Conservation (phyloP, 108 stramenopile species). For the Cyclotella cryptica region DNA sequence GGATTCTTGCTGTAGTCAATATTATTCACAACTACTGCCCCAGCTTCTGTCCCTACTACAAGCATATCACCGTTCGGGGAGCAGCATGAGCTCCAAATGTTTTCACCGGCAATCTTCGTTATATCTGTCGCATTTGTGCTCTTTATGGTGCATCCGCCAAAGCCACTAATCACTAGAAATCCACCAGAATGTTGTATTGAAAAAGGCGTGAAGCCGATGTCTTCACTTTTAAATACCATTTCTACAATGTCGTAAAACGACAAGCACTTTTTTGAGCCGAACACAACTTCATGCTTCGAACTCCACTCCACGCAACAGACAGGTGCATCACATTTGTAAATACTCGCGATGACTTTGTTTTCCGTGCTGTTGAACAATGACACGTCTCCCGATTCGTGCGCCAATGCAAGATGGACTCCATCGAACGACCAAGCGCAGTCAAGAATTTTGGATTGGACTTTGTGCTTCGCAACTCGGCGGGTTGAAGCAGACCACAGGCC, state of each 20-base stretch:
- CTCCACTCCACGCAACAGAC: constrained; percentile 45
- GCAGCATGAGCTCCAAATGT: constrained; percentile 3
- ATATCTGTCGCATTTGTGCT: constrained; percentile 59
- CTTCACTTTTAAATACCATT: constrained; percentile 10
- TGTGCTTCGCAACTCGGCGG: constrained; percentile 65
- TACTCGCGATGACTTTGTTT: constrained; percentile 26
- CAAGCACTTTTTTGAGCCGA: too few relatives aligned
- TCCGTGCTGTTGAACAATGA: constrained; percentile 58
- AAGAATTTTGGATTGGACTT: constrained; percentile 66
- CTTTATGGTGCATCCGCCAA: constrained; percentile 60
- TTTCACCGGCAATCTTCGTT: constrained; percentile 60
- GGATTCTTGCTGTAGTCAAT: constrained; percentile 1
- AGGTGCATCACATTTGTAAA: constrained; percentile 68
- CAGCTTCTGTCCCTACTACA: constrained; percentile 2
- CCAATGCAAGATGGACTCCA: constrained; percentile 71
- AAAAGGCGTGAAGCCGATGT: constrained; percentile 62
- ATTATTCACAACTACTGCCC: constrained; percentile 1
- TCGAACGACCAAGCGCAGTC: constrained; percentile 63
- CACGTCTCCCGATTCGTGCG: constrained; percentile 63
- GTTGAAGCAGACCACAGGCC: constrained; percentile 67
- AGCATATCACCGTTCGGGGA: constrained; percentile 1
- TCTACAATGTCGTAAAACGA: too few relatives aligned
- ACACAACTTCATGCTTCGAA: background rate
- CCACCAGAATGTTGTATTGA: constrained; percentile 8
- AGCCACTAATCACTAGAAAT: constrained; percentile 36